Conservation (phyloP, 257 asterid genomes). For the Gardenia jasminoides region DNA sequence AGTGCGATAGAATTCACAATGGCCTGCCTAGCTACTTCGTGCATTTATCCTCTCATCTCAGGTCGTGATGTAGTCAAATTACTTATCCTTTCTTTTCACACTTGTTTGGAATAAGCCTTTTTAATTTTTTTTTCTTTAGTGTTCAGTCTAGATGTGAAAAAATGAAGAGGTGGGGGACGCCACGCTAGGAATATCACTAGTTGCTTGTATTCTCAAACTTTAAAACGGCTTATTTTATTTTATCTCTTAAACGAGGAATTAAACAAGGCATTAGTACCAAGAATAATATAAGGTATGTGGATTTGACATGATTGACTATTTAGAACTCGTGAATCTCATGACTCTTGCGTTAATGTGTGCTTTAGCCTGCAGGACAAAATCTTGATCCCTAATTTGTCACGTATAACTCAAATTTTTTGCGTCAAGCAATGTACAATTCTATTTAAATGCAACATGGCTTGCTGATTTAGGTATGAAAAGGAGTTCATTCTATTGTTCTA, state of each 20-base stretch:
- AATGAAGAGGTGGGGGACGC: background rate
- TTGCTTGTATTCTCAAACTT: background rate
- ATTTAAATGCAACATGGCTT: too few relatives aligned
- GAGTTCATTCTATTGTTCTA: too few relatives aligned
- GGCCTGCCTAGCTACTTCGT: background rate
- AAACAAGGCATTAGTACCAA: background rate
- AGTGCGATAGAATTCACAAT: slow-evolving; percentile 10
- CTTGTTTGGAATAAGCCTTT: background rate
- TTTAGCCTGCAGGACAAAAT: too few relatives aligned
- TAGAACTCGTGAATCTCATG: background rate
- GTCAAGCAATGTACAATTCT: too few relatives aligned
- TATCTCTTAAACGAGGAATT: background rate
- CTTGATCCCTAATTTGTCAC: too few relatives aligned
- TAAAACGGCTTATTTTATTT: background rate
- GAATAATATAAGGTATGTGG: background rate
- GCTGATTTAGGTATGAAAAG: too few relatives aligned
- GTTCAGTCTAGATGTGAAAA: background rate
- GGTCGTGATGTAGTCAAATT: background rate
- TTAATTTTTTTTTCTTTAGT: background rate
- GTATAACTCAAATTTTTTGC: too few relatives aligned
- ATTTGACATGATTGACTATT: too few relatives aligned
- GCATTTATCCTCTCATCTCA: background rate
- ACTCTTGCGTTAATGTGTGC: background rate
- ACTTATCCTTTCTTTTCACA: background rate
- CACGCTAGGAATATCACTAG: background rate